A percentile compares a stretch with the other conserved stretches of the same genome.
These are phyloP conservation scores for Helminthosporium solani DNA, from an alignment of 2,329 filamentous ascomycete genomes.

Conservation along the genomic window DNA sequence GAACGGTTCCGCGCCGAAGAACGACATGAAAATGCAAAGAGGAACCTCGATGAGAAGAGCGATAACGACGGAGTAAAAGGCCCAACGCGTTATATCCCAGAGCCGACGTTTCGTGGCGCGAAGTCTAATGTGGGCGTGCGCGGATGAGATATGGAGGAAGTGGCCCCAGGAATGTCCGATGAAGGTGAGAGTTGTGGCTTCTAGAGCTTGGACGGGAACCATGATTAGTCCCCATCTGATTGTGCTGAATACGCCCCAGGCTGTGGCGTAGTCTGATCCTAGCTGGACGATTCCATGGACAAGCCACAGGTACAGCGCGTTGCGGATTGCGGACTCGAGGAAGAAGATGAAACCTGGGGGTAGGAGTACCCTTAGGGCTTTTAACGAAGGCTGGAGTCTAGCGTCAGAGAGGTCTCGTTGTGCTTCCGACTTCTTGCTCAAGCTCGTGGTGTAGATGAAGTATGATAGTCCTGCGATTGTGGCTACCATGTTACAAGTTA, in stretches of 20 bases:
- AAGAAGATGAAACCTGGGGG: slow-evolving; percentile 63
- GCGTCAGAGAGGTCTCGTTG: no score
- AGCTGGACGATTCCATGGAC: slow-evolving; percentile 64
- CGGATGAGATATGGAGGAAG: slow-evolving; percentile 42
- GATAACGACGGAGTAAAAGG: slow-evolving; percentile 56
- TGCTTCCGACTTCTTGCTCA: no score
- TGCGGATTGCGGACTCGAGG: slow-evolving; percentile 65
- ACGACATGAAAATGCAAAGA: slow-evolving; percentile 62
- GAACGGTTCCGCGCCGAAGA: slow-evolving; percentile 61
- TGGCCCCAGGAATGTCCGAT: slow-evolving; percentile 66
- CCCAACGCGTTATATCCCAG: slow-evolving; percentile 49
- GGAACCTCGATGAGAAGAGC: slow-evolving; percentile 62
- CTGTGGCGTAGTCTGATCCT: slow-evolving; percentile 66
- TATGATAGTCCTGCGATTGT: slow-evolving; percentile 37
- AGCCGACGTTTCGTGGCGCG: slow-evolving; percentile 31
- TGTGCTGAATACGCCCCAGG: slow-evolving; percentile 73
- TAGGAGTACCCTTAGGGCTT: no score
- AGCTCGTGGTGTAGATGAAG: no score
- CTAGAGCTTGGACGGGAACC: slow-evolving; percentile 68
- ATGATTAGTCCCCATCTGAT: slow-evolving; percentile 74
- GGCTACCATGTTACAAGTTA: no score
- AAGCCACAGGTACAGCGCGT: slow-evolving; percentile 70
- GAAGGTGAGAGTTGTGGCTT: slow-evolving; percentile 65
- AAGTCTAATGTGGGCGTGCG: slow-evolving; percentile 11
- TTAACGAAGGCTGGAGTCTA: no score